Evolutionary conservation across 208 protist genomes (phyloP).

Genomic region (Crithidia acanthocephali): DNA sequence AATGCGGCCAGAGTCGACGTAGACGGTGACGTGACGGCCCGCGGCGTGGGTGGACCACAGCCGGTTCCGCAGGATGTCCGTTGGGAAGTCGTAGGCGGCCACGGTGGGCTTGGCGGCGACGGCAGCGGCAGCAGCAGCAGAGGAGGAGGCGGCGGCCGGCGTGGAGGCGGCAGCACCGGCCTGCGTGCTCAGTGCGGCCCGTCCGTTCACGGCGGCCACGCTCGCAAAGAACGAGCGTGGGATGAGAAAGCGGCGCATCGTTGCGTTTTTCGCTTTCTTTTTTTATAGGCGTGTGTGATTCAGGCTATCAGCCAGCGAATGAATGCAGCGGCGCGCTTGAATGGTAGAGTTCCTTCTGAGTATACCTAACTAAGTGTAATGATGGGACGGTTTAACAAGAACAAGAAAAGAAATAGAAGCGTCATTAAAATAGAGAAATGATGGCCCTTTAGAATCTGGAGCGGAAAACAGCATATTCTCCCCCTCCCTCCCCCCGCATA

Average conservation of each 20-base stretch:
- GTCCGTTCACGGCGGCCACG: constrained; percentile 6
- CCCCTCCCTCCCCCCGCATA: too few relatives aligned
- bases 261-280: constrained; percentile 9
- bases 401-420: too few relatives aligned
- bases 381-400: neutral
- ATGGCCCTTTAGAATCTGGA: too few relatives aligned
- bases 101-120: constrained; percentile 26
- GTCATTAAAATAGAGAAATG: too few relatives aligned
- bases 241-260: constrained; percentile 51
- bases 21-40: constrained; percentile 73
- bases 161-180: neutral
- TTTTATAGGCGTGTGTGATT: neutral
- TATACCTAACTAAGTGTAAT: too few relatives aligned
- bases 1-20: constrained; percentile 69
- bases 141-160: neutral
- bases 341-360: too few relatives aligned
- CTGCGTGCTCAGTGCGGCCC: constrained; percentile 9
- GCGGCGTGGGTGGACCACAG: constrained; percentile 55
- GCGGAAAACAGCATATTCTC: too few relatives aligned
- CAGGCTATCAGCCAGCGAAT: neutral
- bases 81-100: constrained; percentile 55
- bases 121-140: constrained; percentile 1
- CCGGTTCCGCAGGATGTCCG: constrained; percentile 46
- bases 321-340: too few relatives aligned
- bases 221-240: constrained; percentile 18